Conservation (phyloP, 148 eudicot species). For the Oxyria digyna region DNA sequence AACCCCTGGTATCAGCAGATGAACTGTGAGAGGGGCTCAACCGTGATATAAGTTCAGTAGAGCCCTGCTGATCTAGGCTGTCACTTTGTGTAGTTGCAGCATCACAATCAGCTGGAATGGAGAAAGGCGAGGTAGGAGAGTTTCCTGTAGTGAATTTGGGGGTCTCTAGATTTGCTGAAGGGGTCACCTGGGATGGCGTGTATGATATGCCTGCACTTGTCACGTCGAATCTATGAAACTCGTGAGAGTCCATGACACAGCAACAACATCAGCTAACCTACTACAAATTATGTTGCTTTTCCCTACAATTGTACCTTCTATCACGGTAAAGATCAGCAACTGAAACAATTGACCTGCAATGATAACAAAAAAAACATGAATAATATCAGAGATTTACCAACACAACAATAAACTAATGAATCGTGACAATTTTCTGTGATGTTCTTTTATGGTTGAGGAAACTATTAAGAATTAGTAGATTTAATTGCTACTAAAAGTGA, state of each 20-base stretch:
- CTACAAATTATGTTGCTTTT: neutral
- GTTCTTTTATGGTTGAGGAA: neutral
- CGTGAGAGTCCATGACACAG: slow-evolving; percentile 8
- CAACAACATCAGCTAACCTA: neutral
- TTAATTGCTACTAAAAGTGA: neutral
- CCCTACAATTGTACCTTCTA: neutral
- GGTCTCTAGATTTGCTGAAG: neutral
- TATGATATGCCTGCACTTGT: slow-evolving; percentile 5
- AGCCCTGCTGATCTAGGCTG: slow-evolving; percentile 5
- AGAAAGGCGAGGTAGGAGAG: slow-evolving; percentile 9
- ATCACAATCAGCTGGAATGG: neutral
- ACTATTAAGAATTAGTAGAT: neutral
- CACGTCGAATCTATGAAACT: neutral
- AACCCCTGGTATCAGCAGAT: slow-evolving; percentile 4
- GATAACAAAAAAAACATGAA: neutral
- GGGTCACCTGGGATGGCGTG: slow-evolving; percentile 2
- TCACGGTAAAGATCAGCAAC: neutral
- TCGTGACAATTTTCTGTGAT: neutral
- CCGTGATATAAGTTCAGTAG: slow-evolving; percentile 2
- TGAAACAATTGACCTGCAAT: neutral
- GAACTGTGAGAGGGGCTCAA: slow-evolving; percentile 6
- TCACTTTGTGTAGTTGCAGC: slow-evolving; percentile 3
- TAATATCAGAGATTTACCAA: neutral
- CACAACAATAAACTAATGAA: neutral
- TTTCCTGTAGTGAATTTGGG: neutral